A percentile compares a stretch with the other conserved stretches of the same genome.
Evolutionary conservation across 257 asterid species (phyloP).

Genomic region (Forsythia suspensa): DNA sequence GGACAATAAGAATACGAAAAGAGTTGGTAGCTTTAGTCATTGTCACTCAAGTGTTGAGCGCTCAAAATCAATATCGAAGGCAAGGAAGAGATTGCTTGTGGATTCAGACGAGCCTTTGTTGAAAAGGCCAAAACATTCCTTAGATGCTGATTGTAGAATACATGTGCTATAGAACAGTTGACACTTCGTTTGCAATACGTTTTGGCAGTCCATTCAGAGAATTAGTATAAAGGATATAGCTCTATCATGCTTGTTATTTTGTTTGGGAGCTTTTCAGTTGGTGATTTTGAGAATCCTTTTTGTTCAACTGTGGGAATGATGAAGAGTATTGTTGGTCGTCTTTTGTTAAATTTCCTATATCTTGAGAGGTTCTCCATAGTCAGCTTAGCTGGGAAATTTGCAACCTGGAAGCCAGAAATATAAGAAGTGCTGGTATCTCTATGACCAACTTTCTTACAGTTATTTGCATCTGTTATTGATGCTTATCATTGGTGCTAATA

Average conservation of each 20-base stretch:
- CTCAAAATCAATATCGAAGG: background rate
- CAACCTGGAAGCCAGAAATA: background rate
- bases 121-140: background rate
- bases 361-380: background rate
- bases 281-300: background rate
- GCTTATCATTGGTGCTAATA: background rate
- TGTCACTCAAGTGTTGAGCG: background rate
- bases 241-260: background rate
- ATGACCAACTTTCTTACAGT: background rate
- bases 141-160: background rate
- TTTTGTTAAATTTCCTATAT: background rate
- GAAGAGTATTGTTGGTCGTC: background rate
- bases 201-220: background rate
- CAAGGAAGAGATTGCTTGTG: background rate
- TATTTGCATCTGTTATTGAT: background rate
- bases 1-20: background rate
- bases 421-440: background rate
- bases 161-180: background rate
- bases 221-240: background rate
- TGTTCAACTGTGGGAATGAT: background rate
- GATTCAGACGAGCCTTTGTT: background rate
- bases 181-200: background rate
- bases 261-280: background rate
- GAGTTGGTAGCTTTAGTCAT: background rate
- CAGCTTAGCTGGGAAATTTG: background rate